Conservation (phyloP, 495 filamentous ascomycete species). For the Bryoglossum gracile region DNA sequence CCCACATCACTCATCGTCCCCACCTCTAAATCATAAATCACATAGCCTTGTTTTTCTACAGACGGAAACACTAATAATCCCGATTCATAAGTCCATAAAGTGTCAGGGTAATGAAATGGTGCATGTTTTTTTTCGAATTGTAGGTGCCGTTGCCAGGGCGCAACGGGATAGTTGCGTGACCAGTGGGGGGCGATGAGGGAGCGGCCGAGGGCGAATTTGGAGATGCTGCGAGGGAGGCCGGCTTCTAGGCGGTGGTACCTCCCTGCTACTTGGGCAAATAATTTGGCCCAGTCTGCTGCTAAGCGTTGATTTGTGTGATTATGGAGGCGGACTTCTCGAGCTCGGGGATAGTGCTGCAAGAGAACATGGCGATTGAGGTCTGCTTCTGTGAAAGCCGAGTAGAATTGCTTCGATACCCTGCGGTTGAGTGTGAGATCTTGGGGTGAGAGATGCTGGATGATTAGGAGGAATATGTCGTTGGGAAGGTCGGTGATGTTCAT, state of each 20-base stretch:
- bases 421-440: constrained; percentile 47
- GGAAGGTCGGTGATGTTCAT: constrained; percentile 45
- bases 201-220: constrained; percentile 37
- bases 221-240: constrained; percentile 41
- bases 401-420: constrained; percentile 48
- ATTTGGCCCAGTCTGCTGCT: constrained; percentile 36
- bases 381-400: constrained; percentile 44
- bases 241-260: constrained; percentile 49
- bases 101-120: constrained; percentile 44
- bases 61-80: constrained; percentile 52
- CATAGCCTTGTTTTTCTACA: constrained; percentile 34
- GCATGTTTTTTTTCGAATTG: constrained; percentile 36
- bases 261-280: constrained; percentile 47
- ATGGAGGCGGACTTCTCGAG: constrained; percentile 43
- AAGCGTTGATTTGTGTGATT: not conserved
- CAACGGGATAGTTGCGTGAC: constrained; percentile 40
- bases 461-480: constrained; percentile 45
- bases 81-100: constrained; percentile 55
- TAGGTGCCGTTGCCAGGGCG: constrained; percentile 50
- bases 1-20: constrained; percentile 41
- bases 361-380: constrained; percentile 39
- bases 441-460: constrained; percentile 45
- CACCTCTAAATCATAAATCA: constrained; percentile 47
- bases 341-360: constrained; percentile 46
- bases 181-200: constrained; percentile 22